Conservation (phyloP, 2,329 filamentous ascomycete species). For the Cryphonectria naterciae region DNA sequence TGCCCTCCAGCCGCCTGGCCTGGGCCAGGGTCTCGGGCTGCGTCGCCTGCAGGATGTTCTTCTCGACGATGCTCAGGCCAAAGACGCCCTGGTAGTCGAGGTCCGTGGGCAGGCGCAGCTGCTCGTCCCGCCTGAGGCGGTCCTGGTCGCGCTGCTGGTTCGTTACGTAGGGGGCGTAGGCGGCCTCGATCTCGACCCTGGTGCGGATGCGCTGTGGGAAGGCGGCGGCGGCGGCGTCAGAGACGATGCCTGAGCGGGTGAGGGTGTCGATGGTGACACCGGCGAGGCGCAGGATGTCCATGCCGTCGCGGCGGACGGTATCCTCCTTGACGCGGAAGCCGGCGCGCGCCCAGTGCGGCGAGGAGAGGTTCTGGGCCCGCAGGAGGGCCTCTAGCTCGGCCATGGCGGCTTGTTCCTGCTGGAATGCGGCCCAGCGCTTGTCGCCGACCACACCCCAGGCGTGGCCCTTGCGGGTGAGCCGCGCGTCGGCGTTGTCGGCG, state of each 20-base stretch:
- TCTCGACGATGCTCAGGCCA: conserved; percentile 81
- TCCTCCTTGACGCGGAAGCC: conserved; percentile 74
- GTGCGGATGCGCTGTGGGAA: conserved; percentile 64
- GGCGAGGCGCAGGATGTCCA: conserved; percentile 76
- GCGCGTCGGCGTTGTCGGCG: conserved; percentile 89
- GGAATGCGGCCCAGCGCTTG: conserved; percentile 73
- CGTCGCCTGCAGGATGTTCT: conserved; percentile 68
- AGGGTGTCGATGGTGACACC: conserved; percentile 64
- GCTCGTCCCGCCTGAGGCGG: conserved; percentile 76
- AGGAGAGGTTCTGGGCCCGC: conserved; percentile 58
- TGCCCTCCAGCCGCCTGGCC: conserved; percentile 83
- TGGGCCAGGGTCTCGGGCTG: conserved; percentile 86
- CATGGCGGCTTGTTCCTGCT: conserved; percentile 68
- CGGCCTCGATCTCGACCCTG: conserved; percentile 79
- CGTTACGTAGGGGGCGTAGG: conserved; percentile 84
- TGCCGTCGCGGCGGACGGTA: conserved; percentile 68
- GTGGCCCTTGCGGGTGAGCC: conserved; percentile 79
- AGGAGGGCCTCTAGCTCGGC: conserved; percentile 67
- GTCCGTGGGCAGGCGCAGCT: conserved; percentile 69
- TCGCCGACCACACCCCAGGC: conserved; percentile 79
- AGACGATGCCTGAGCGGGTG: conserved; percentile 53
- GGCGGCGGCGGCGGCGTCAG: conserved; percentile 44
- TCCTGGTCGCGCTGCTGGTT: conserved; percentile 70
- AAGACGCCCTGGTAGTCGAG: conserved; percentile 75
- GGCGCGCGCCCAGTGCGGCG: conserved; percentile 67